A percentile compares a stretch with the other conserved stretches of the same genome.
phyloP scores from a whole-genome alignment of 768 basidiomycete genomes.

The Hypholoma sublateritium region DNA sequence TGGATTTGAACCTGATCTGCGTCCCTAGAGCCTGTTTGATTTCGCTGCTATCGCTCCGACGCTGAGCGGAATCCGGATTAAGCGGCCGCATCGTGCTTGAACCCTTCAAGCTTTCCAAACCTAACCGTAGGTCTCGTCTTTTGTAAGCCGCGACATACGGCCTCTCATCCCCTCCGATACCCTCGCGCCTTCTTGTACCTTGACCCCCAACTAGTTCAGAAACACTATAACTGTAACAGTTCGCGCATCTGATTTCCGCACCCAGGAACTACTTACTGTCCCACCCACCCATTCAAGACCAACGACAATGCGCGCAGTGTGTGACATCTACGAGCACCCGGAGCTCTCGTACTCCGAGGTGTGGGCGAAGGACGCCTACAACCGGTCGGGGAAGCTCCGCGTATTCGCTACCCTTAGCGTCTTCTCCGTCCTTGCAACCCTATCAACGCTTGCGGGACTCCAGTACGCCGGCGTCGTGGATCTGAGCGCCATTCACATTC shows the following conservation, averaged over 20 bases:
- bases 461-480: constrained; percentile 28
- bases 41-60: neutral
- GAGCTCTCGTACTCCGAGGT: constrained; percentile 38
- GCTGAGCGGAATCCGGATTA: too few species aligned
- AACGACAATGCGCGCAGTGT: constrained; percentile 35
- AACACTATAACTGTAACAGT: neutral
- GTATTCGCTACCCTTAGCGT: constrained; percentile 29
- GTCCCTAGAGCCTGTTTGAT: neutral
- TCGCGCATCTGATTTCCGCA: neutral
- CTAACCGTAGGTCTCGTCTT: too few species aligned
- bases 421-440: constrained; percentile 27
- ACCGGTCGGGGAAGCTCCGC: constrained; percentile 20
- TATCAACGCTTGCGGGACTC: constrained; percentile 31
- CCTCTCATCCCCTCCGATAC: too few species aligned
- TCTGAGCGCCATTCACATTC: constrained; percentile 18
- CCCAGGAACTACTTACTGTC: neutral
- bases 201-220: too few species aligned
- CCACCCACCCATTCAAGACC: neutral
- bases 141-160: too few species aligned
- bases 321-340: constrained; percentile 38
- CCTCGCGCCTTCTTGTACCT: too few species aligned
- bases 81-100: too few species aligned
- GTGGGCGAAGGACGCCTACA: constrained; percentile 30
- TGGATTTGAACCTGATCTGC: too few species aligned
- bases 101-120: neutral